Base-by-base conservation (phyloP, 106 monocot species). In the Gastrodia elata region DNA sequence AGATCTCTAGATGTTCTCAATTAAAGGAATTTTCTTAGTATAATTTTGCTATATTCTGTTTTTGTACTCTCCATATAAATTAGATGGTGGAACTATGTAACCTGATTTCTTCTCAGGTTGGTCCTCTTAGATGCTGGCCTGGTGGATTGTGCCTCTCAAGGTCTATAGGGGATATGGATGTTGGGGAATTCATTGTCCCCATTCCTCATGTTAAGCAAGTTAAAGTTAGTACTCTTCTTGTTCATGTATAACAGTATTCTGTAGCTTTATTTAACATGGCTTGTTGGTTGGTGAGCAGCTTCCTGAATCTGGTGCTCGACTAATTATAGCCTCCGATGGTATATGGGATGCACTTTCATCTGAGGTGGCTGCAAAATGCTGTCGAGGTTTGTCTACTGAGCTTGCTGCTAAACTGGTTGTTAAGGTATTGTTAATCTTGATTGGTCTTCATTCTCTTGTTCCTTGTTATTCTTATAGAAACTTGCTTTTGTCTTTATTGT, bases 141-240 rank as follows among this genome's bases (percentile, higher is more conserved):
- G 97, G 97, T 68, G 97, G 97, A 2, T 76, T 98, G 55, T 98
- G 97, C 79, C 84, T 98, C 48, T 98, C 97, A 40, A 93, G 97
- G 74, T 98, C 97, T 0, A 98, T 98, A 65, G 97, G 97, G 10
- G 97, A 98, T 74, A 93, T 76, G 34, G 97, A 98, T 77, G 97
- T 98, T 25, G 97, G 97, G 26, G 97, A 98, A 65, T 98, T 83
- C 71, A 98, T 98, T 59, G 97, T 98, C 27, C 97, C 97, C 16
- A 83, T 98, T 44, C 97, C 97, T 6, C 88, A 98, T 88, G 97
- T 98, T 30, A 98, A 98, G 78, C 97, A 98, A 93, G 88, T 98
- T 42, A 98, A 98, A 88, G 97, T 93, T 71, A 77, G 71, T 40
- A 48, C 38, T 65, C 15, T 61, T 40, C 22, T 52, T 27, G 28